phyloP scores from a whole-genome alignment of 192 early-diverging fungal species.

The Backusella sp. region DNA sequence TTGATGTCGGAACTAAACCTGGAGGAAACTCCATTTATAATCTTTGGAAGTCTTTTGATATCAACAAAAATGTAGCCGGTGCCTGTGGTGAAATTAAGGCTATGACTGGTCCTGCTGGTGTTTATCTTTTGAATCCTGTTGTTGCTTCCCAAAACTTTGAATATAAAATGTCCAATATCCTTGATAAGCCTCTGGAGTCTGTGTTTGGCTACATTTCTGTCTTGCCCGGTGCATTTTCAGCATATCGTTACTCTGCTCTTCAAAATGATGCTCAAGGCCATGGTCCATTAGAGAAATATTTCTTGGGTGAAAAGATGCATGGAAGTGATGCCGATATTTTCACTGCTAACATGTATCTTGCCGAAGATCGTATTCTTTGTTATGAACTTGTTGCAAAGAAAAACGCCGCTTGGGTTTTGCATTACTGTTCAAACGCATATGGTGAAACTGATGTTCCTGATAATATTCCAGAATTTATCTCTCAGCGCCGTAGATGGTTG shows the following conservation, averaged over 20 bases:
- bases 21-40: slow-evolving; percentile 66
- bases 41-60: slow-evolving; percentile 80
- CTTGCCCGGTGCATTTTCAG: slow-evolving; percentile 84
- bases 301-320: slow-evolving; percentile 71
- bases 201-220: slow-evolving; percentile 96
- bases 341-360: slow-evolving; percentile 66
- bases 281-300: slow-evolving; percentile 71
- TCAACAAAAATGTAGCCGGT: slow-evolving; percentile 67
- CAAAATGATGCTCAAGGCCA: slow-evolving; percentile 51
- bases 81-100: slow-evolving; percentile 85
- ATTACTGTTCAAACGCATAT: slow-evolving; percentile 65
- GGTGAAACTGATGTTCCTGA: slow-evolving; percentile 82
- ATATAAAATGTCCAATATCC: slow-evolving; percentile 71
- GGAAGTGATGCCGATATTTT: slow-evolving; percentile 59
- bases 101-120: slow-evolving; percentile 56
- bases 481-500: slow-evolving; percentile 78
- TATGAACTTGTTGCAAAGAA: slow-evolving; percentile 78
- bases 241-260: slow-evolving; percentile 75
- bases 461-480: slow-evolving; percentile 69
- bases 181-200: slow-evolving; percentile 83
- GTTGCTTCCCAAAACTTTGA: slow-evolving; percentile 85
- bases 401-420: slow-evolving; percentile 61
- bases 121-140: slow-evolving; percentile 66
- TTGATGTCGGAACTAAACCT: slow-evolving; percentile 83
- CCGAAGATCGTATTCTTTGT: slow-evolving; percentile 76